These are phyloP conservation scores for Vitis rotundifolia DNA, from an alignment of 164 flowering plant genomes.

Conservation along the genomic window DNA sequence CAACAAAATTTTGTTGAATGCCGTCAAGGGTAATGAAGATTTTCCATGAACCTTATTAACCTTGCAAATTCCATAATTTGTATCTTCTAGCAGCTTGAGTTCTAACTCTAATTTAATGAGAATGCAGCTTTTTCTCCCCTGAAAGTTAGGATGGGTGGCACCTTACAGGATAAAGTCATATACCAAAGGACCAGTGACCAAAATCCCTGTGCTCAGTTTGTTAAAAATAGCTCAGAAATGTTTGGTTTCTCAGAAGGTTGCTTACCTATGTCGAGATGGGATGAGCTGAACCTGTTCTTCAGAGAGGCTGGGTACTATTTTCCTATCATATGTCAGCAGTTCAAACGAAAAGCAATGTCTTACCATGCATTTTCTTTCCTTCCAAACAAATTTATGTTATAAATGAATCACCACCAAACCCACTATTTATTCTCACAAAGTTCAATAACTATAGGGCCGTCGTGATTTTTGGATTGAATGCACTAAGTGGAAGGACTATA, in stretches of 20 bases:
- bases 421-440: not conserved
- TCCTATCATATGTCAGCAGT: not conserved
- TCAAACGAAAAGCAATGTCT: too few species aligned
- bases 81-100: too few species aligned
- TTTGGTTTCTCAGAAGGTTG: constrained; percentile 36
- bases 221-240: constrained; percentile 18
- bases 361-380: not conserved
- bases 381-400: not conserved
- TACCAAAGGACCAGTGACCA: constrained; percentile 13
- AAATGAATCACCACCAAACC: not conserved
- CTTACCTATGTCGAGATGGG: constrained; percentile 31
- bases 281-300: constrained; percentile 32
- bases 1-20: constrained; percentile 23
- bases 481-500: constrained; percentile 34
- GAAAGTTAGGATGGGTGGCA: constrained; percentile 38
- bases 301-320: constrained; percentile 24
- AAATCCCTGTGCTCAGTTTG: constrained; percentile 17
- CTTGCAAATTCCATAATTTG: not conserved
- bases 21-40: constrained; percentile 22
- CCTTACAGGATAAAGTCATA: constrained; percentile 34
- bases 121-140: constrained; percentile 33
- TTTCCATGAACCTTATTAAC: not conserved
- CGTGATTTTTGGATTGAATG: constrained; percentile 50
- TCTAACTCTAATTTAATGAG: not conserved
- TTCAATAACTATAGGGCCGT: constrained; percentile 25